phyloP scores from a whole-genome alignment of 1,284 basidiomycete species.

The Cutaneotrichosporon daszewskae region DNA sequence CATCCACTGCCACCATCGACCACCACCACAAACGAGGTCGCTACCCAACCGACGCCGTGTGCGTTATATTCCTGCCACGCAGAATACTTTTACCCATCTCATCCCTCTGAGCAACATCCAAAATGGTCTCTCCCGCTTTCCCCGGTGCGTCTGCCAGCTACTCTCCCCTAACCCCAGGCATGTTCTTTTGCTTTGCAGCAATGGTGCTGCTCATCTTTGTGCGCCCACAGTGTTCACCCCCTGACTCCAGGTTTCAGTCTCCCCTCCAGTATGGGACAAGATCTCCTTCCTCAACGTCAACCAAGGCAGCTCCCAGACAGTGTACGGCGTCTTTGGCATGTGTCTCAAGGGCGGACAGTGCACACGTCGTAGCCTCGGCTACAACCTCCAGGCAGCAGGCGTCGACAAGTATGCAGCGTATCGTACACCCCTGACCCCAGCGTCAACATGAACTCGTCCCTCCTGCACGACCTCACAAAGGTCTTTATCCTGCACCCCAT shows the following conservation, averaged over 20 bases:
- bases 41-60: no score
- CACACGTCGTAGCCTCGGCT: conserved; percentile 30
- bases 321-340: conserved; percentile 72
- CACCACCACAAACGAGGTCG: no score
- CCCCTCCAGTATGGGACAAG: conserved; percentile 64
- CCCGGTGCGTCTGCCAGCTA: no score
- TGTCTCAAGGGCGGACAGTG: conserved; percentile 54
- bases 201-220: conserved; percentile 25
- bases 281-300: conserved; percentile 63
- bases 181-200: conserved; percentile 34
- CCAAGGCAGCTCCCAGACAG: conserved; percentile 35
- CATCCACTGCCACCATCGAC: no score
- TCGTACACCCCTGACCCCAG: conserved; percentile 12
- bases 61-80: no score
- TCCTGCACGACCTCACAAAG: conserved; percentile 64
- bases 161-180: no score
- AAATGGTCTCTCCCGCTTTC: no score
- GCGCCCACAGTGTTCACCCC: conserved; percentile 51
- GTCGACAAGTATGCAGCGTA: conserved; percentile 23
- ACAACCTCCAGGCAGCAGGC: conserved; percentile 29
- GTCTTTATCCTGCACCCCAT: conserved; percentile 71
- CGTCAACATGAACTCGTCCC: conserved; percentile 49
- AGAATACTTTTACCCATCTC: no score
- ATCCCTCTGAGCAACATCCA: no score
- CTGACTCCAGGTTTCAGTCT: conserved; percentile 58